Conservation (phyloP, 2,329 filamentous ascomycete genomes). For the Fusarium miscanthi region DNA sequence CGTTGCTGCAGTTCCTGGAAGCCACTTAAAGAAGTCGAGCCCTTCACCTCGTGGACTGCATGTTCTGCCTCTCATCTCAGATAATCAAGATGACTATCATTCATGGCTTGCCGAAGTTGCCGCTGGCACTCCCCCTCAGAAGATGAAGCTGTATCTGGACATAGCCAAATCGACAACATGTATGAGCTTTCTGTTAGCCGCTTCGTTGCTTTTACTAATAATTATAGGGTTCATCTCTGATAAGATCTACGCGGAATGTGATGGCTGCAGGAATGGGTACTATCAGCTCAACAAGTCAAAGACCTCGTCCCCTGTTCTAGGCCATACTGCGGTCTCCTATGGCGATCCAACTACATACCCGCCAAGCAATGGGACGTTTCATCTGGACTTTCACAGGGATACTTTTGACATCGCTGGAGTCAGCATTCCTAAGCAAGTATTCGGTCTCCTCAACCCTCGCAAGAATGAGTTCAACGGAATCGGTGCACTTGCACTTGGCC, state of each 20-base stretch:
- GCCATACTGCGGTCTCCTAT: accelerated
- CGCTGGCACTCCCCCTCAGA: neutral
- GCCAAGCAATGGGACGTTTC: accelerated
- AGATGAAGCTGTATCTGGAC: neutral
- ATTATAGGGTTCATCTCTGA: neutral
- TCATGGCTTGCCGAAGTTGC: neutral
- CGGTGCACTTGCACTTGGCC: neutral
- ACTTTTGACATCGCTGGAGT: accelerated
- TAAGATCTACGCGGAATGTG: neutral
- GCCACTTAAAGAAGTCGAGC: neutral
- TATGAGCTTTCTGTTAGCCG: neutral
- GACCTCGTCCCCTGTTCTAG: neutral
- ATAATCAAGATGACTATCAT: neutral
- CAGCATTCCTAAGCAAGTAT: neutral
- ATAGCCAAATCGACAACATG: neutral
- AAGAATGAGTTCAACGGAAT: neutral
- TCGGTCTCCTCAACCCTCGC: neutral
- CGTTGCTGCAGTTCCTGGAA: neutral
- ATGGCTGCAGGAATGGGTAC: neutral
- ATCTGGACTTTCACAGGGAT: accelerated
- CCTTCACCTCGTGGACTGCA: neutral
- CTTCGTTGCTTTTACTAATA: accelerated
- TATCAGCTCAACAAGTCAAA: neutral
- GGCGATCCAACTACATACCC: neutral
- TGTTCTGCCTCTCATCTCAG: neutral